phyloP scores from a whole-genome alignment of 352 stramenopile genomes.

The Aphanomyces cochlioides region DNA sequence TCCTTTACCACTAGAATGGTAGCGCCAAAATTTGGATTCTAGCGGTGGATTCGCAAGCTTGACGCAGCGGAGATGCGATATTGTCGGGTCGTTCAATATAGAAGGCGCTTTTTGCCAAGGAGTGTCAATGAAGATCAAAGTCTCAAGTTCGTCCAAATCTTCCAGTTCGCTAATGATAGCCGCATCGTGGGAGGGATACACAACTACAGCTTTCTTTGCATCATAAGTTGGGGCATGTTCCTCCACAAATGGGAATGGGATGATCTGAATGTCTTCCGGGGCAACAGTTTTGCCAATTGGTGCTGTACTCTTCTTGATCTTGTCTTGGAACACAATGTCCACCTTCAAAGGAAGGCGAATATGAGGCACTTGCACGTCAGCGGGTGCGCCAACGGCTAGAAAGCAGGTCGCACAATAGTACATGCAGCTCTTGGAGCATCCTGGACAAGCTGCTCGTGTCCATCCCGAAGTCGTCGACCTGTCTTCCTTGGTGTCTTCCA shows the following conservation, averaged over 20 bases:
- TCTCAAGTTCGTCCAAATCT: constrained; percentile 55
- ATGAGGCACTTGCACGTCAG: constrained; percentile 46
- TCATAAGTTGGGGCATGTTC: constrained; percentile 44
- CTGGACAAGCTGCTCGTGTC: constrained; percentile 53
- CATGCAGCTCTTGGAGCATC: constrained; percentile 78
- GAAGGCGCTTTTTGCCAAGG: constrained; percentile 81
- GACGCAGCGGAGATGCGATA: constrained; percentile 59
- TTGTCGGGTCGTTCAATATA: constrained; percentile 57
- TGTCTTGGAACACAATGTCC: constrained; percentile 85
- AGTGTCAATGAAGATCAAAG: constrained; percentile 83
- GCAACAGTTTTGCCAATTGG: constrained; percentile 81
- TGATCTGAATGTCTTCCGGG: constrained; percentile 63
- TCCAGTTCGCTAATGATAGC: constrained; percentile 64
- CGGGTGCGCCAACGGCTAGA: constrained; percentile 53
- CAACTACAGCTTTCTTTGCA: constrained; percentile 56
- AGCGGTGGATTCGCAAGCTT: constrained; percentile 72
- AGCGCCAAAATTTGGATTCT: constrained; percentile 86
- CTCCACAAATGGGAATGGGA: constrained; percentile 33
- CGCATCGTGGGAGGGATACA: constrained; percentile 75
- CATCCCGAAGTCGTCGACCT: constrained; percentile 34
- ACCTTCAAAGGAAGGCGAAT: constrained; percentile 69
- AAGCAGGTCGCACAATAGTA: constrained; percentile 81
- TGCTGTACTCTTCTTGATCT: constrained; percentile 85
- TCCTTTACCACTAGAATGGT: constrained; percentile 76
- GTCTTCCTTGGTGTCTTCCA: not conserved